Evolutionary conservation across 805 yeast genomes (phyloP), one percentile per base, ranked within the genome.

Genomic region (Cyberlindnera amylophila): DNA sequence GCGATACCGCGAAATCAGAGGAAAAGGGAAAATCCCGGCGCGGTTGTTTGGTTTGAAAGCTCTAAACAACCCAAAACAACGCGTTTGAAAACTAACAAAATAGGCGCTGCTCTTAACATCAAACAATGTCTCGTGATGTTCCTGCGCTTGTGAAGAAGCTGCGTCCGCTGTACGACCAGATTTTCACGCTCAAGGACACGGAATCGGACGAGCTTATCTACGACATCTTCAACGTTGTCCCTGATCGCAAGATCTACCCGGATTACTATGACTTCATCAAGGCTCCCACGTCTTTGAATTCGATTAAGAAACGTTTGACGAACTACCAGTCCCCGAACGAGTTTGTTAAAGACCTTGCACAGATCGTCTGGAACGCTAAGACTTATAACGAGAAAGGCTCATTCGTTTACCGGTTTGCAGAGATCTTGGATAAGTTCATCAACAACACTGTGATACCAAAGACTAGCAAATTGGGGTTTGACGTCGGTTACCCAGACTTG

Each of bases 341-440:
- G 34, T 89, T 87, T 61, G 66, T 90, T 29, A 74, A 69, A 44
- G 96, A 90, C 61, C 59, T 90, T 45, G 87, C 83, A 0, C 95
- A 86, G 61, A 84, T 91, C 39, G 76, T 87, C 1, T 87, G 95
- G 89, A 91, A 91, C 58, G 96, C 97, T 3, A 77, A 86, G 46
- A 76, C 82, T 36, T 91, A 82, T 63, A 91, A 91, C 63, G 80
- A 79, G 44, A 81, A 79, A 48, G 80, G 73, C 12, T 78, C 89
- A 1, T 67, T 68, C 14, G 82, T 85, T 40, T 85, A 83, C 63
- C 70, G 70, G 18, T 85, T 83, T 53, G 96, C 81, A 0, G 77
- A 64, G 1, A 79, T 66, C 5, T 43, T 69, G 14, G 77, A 71
- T 31, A 66, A 64, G n/a, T 71, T 57, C 36, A 57, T 67, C 23